Base-by-base conservation (phyloP, 257 asterid species). In the Petrea volubilis region DNA sequence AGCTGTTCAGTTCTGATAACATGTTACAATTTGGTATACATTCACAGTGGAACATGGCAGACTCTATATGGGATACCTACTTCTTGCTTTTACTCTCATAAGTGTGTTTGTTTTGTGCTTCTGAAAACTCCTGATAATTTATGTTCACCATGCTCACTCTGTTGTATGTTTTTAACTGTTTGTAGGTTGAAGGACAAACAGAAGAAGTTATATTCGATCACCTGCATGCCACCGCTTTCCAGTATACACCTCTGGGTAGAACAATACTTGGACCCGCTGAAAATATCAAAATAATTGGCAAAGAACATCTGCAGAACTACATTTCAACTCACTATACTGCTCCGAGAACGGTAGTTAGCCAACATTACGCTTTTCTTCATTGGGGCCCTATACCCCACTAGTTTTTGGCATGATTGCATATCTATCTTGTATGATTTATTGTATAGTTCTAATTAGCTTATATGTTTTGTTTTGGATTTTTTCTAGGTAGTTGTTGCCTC, bases 181-280 rank as follows among this genome's bases (percentile, higher is more conserved):
- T 73, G 59, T 78, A 93, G 97, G 95, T 93, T 14, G 98, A 90
- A 87, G 83, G 88, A 46, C 97, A 90, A 74, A 83, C 86, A 7
- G 96, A 88, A 80, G 98, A 93, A 78, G 97, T 93, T 63, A 84
- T 93, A 65, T 93, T 93, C 60, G 98, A 93, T 70, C 98, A 93
- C 69, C 78, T 93, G n/a, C 98, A 93, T 75, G 91, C 97, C 56
- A 88, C 98, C 76, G 98, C 98, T 60, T 93, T 88, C 90, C 98
- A 90, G 82, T 79, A 90, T 63, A 75, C 96, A 3, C 95, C 98
- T 53, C 81, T 93, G 61, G 97, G 96, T 34, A 84, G 97, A 81
- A 88, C 96, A 46, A 90, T 93, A 56, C 93, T 93, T 20, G 98
- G 98, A 46, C 96, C 98, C 60, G 93, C 97, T 64, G 84, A 82